phyloP scores from a whole-genome alignment of 371 early-diverging fungal genomes.

The Parasitella parasitica region DNA sequence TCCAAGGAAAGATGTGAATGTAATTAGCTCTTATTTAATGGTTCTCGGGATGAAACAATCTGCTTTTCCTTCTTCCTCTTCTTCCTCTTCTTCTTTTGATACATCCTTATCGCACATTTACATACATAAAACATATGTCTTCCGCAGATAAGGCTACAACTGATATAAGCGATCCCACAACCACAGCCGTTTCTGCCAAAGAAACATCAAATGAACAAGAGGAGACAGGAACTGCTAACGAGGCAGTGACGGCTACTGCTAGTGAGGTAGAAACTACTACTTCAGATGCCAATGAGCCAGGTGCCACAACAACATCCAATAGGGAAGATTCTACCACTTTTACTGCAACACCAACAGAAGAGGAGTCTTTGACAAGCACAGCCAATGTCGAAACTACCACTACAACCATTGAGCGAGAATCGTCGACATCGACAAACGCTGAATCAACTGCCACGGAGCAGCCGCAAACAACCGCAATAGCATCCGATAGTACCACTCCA shows the following conservation, averaged over 20 bases:
- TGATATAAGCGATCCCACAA: neutral
- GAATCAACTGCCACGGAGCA: neutral
- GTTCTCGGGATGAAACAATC: neutral
- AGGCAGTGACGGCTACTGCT: neutral
- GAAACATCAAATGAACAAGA: neutral
- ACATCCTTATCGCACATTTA: too few relatives aligned
- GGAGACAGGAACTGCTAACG: neutral
- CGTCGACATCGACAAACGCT: neutral
- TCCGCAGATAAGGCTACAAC: neutral
- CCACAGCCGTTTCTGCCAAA: neutral
- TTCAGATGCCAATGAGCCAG: neutral
- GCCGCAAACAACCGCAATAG: conserved; percentile 1
- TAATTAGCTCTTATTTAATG: neutral
- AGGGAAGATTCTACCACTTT: conserved; percentile 1
- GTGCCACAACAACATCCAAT: neutral
- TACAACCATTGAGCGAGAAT: neutral
- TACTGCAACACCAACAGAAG: neutral
- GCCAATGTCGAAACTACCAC: neutral
- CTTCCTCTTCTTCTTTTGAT: neutral
- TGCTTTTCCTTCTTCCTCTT: neutral
- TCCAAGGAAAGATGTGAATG: neutral
- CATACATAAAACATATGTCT: too few relatives aligned
- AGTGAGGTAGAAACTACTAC: neutral
- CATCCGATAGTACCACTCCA: neutral
- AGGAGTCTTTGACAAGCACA: neutral